phyloP scores from a whole-genome alignment of 2,329 filamentous ascomycete genomes.

The Xylariaceae sp. region DNA sequence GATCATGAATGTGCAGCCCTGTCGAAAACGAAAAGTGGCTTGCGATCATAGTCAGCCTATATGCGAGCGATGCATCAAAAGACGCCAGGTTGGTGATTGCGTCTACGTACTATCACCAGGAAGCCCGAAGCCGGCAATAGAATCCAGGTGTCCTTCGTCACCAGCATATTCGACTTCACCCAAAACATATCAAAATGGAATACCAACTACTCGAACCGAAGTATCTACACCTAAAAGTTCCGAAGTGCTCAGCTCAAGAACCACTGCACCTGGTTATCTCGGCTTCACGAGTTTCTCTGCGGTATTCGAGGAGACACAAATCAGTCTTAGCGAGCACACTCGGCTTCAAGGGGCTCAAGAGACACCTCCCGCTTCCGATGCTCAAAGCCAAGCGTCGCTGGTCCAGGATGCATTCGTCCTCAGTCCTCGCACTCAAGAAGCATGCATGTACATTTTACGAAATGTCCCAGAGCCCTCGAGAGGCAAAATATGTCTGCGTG shows the following conservation, averaged over 20 bases:
- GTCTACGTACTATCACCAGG: conserved; percentile 31
- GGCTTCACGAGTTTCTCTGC: conserved; percentile 44
- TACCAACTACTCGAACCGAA: conserved; percentile 1
- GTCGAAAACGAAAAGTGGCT: conserved; percentile 41
- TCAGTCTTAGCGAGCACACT: conserved; percentile 33
- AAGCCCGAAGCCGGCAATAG: conserved; percentile 4
- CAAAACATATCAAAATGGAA: background rate
- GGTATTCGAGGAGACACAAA: conserved; percentile 42
- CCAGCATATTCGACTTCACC: conserved; percentile 6
- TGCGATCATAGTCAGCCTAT: conserved; percentile 42
- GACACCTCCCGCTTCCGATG: conserved; percentile 8
- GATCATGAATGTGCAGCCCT: conserved; percentile 33
- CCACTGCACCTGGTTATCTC: conserved; percentile 37
- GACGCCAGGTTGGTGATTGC: conserved; percentile 33
- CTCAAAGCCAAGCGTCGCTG: conserved; percentile 1
- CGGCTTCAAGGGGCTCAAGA: conserved; percentile 28
- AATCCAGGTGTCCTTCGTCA: conserved; percentile 6
- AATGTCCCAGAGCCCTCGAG: conserved; percentile 32
- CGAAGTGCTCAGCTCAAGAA: conserved; percentile 13
- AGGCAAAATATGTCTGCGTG: conserved; percentile 22
- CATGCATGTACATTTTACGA: conserved; percentile 37
- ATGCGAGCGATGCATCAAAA: conserved; percentile 39
- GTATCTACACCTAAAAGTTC: conserved; percentile 12
- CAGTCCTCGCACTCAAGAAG: conserved; percentile 33
- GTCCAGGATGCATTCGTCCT: conserved; percentile 12